phyloP scores from a whole-genome alignment of 2,329 filamentous ascomycete genomes.

The Phialophora macrospora region DNA sequence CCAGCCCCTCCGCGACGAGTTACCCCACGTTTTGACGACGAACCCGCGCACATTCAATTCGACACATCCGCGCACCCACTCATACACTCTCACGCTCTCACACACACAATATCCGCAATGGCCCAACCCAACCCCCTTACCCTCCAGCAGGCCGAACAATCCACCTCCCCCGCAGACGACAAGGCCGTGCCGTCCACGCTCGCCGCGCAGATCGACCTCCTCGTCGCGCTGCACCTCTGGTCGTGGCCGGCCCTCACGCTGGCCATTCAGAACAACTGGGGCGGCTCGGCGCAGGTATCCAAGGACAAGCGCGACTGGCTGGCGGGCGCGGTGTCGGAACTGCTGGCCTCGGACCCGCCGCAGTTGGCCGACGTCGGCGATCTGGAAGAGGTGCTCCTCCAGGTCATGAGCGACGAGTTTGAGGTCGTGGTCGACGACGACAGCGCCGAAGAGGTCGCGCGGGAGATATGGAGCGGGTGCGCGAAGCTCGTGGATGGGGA shows the following conservation, averaged over 20 bases:
- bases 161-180: constrained; percentile 40
- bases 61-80: too few relatives aligned
- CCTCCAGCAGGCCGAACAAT: constrained; percentile 6
- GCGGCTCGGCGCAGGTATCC: constrained; percentile 70
- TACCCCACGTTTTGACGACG: background rate
- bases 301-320: constrained; percentile 96
- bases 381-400: constrained; percentile 80
- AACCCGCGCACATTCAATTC: background rate
- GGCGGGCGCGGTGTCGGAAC: constrained; percentile 80
- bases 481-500: constrained; percentile 56
- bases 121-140: constrained; percentile 2
- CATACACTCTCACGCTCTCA: background rate
- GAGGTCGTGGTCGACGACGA: constrained; percentile 92
- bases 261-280: constrained; percentile 78
- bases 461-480: constrained; percentile 71
- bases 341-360: constrained; percentile 62
- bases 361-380: constrained; percentile 74
- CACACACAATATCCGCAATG: constrained; percentile 19
- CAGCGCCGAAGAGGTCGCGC: constrained; percentile 74
- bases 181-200: constrained; percentile 50
- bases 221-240: constrained; percentile 81
- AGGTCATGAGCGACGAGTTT: constrained; percentile 95
- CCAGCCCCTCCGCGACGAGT: background rate
- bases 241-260: constrained; percentile 87
- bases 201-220: constrained; percentile 77